Conservation (phyloP, 2,329 filamentous ascomycete genomes). For the Hymenotorrendiella dingleyae region DNA sequence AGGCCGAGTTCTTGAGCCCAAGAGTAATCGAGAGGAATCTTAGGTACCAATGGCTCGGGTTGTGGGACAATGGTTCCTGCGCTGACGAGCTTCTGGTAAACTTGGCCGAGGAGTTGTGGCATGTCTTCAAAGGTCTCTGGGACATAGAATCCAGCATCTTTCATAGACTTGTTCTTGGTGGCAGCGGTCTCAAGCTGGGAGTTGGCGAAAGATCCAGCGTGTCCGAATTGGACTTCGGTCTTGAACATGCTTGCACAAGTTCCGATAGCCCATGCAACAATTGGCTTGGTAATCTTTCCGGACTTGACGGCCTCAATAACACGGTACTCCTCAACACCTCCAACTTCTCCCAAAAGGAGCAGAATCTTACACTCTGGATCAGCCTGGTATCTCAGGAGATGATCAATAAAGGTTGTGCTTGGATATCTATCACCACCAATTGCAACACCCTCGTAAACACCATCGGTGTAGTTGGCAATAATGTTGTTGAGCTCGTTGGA, state of each 20-base stretch:
- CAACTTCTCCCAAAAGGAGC: slow-evolving; percentile 91
- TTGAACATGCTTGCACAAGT: slow-evolving; percentile 99
- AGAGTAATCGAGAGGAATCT: slow-evolving; percentile 99
- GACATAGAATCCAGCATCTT: slow-evolving; percentile 87
- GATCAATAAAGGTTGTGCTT: slow-evolving; percentile 98
- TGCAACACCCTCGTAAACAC: slow-evolving; percentile 98
- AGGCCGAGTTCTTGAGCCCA: slow-evolving; percentile 99
- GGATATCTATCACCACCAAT: slow-evolving; percentile 99
- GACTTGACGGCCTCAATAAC: slow-evolving; percentile 97
- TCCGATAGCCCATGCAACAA: slow-evolving; percentile 98
- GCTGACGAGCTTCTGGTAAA: slow-evolving; percentile 86
- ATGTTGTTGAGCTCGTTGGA: slow-evolving; percentile 99
- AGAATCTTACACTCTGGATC: slow-evolving; percentile 98
- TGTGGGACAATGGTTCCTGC: slow-evolving; percentile 79
- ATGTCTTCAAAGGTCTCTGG: slow-evolving; percentile 97
- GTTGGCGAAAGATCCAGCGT: slow-evolving; percentile 98
- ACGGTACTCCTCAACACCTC: slow-evolving; percentile 99
- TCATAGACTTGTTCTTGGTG: slow-evolving; percentile 96
- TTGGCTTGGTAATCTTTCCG: slow-evolving; percentile 93
- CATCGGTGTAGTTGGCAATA: slow-evolving; percentile 90
- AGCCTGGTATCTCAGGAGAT: slow-evolving; percentile 91
- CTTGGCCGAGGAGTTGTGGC: slow-evolving; percentile 65
- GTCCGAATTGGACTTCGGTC: slow-evolving; percentile 99
- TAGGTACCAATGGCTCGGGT: slow-evolving; percentile 86
- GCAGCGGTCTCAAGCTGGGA: slow-evolving; percentile 97